phyloP scores from a whole-genome alignment of 1,284 basidiomycete genomes.

The Garcileccinum viscosum region DNA sequence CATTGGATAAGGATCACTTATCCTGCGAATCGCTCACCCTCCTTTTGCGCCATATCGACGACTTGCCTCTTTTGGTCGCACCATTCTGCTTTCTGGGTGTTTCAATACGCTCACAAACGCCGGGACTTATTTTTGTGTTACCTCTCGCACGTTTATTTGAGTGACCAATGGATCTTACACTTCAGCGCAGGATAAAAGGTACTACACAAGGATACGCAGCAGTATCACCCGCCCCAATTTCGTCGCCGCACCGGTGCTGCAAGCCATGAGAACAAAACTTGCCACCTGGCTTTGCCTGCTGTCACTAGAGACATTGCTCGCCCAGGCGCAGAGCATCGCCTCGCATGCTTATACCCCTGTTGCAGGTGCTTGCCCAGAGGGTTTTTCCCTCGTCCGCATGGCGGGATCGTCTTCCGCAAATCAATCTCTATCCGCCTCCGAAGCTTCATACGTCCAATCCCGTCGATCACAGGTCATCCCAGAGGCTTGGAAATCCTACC shows the following conservation, averaged over 20 bases:
- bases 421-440: slow-evolving; percentile 40
- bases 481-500: slow-evolving; percentile 40
- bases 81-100: no score
- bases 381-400: slow-evolving; percentile 42
- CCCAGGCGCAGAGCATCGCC: slow-evolving; percentile 31
- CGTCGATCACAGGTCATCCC: slow-evolving; percentile 40
- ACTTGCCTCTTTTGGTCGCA: no score
- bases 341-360: slow-evolving; percentile 36
- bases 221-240: neutral
- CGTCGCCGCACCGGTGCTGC: neutral
- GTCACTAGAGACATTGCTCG: slow-evolving; percentile 7
- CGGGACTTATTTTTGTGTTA: neutral
- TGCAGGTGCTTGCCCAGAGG: slow-evolving; percentile 34
- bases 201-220: neutral
- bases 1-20: no score
- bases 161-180: neutral
- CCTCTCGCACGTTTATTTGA: neutral
- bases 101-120: no score
- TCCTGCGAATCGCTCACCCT: no score
- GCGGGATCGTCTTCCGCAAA: slow-evolving; percentile 29
- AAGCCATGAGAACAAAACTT: neutral
- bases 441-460: slow-evolving; percentile 38
- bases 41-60: no score
- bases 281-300: slow-evolving; percentile 22
- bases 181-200: neutral